Evolutionary conservation across 768 basidiomycete genomes (phyloP).

Genomic region (Termitomyces sp.): DNA sequence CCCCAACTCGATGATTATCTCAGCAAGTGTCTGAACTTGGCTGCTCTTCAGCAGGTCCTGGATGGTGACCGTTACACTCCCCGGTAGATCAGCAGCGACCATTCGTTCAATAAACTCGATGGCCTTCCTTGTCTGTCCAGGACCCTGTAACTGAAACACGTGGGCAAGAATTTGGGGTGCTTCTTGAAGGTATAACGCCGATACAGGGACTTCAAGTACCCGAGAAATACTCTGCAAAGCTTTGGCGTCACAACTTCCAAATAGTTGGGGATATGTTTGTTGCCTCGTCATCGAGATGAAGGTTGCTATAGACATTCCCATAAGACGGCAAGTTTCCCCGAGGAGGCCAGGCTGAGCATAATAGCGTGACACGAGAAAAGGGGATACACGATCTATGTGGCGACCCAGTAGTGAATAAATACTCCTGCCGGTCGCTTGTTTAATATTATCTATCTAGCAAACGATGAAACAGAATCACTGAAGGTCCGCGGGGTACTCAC

Average conservation of each 20-base stretch:
- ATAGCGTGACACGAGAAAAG: slow-evolving; percentile 56
- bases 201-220: slow-evolving; percentile 39
- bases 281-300: slow-evolving; percentile 62
- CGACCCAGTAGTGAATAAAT: slow-evolving; percentile 67
- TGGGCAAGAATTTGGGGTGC: slow-evolving; percentile 58
- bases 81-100: slow-evolving; percentile 42
- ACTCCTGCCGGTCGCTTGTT: slow-evolving; percentile 52
- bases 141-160: slow-evolving; percentile 54
- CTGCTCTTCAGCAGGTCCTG: slow-evolving; percentile 59
- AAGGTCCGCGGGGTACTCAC: slow-evolving; percentile 26
- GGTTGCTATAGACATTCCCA: slow-evolving; percentile 46
- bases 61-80: slow-evolving; percentile 31
- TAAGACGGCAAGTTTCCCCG: slow-evolving; percentile 61
- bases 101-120: slow-evolving; percentile 57
- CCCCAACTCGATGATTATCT: slow-evolving; percentile 74
- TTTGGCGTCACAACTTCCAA: slow-evolving; percentile 52
- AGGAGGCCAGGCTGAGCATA: slow-evolving; percentile 54
- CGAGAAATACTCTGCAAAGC: slow-evolving; percentile 58
- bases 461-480: background rate
- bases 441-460: slow-evolving; percentile 50
- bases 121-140: slow-evolving; percentile 50
- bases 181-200: slow-evolving; percentile 50
- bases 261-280: slow-evolving; percentile 64
- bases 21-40: slow-evolving; percentile 63
- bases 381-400: slow-evolving; percentile 60